Evolutionary conservation across 2,329 filamentous ascomycete genomes (phyloP).

Genomic region (Cladosporium sphaerospermum): DNA sequence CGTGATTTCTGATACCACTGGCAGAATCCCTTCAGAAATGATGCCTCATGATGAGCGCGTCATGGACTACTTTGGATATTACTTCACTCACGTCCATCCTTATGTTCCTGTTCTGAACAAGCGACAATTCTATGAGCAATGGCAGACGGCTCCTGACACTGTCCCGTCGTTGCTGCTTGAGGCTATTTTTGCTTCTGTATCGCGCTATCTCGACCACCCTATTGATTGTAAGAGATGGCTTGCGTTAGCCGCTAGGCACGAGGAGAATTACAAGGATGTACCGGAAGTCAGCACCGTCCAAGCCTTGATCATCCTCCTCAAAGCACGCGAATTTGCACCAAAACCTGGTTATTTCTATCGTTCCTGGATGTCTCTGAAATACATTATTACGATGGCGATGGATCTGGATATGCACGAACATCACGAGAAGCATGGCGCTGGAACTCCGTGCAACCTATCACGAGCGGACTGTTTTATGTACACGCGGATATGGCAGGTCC

Average conservation of each 20-base stretch:
- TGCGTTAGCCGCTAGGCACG: slow-evolving; percentile 79
- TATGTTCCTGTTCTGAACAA: slow-evolving; percentile 88
- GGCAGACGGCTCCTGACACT: slow-evolving; percentile 72
- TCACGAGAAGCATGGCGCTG: slow-evolving; percentile 66
- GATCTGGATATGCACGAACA: slow-evolving; percentile 88
- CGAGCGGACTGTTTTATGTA: slow-evolving; percentile 74
- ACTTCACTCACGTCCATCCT: slow-evolving; percentile 83
- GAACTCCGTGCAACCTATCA: slow-evolving; percentile 59
- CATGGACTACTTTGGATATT: slow-evolving; percentile 80
- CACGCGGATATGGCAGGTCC: slow-evolving; percentile 81
- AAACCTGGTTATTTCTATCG: slow-evolving; percentile 94
- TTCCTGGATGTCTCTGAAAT: slow-evolving; percentile 93
- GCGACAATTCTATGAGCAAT: slow-evolving; percentile 77
- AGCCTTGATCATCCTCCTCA: slow-evolving; percentile 77
- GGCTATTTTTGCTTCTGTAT: slow-evolving; percentile 84
- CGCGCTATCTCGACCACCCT: slow-evolving; percentile 74
- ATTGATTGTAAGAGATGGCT: slow-evolving; percentile 88
- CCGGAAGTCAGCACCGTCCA: slow-evolving; percentile 87
- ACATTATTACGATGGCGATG: slow-evolving; percentile 87
- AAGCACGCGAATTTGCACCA: slow-evolving; percentile 84
- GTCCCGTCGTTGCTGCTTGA: slow-evolving; percentile 87
- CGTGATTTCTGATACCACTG: slow-evolving; percentile 64
- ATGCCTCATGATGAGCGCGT: slow-evolving; percentile 85
- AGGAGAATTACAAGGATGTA: slow-evolving; percentile 88
- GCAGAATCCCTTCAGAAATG: slow-evolving; percentile 83